Evolutionary conservation across 768 basidiomycete species (phyloP), one percentile per base, ranked within the genome.

Genomic region (Tremella yokohamensis): DNA sequence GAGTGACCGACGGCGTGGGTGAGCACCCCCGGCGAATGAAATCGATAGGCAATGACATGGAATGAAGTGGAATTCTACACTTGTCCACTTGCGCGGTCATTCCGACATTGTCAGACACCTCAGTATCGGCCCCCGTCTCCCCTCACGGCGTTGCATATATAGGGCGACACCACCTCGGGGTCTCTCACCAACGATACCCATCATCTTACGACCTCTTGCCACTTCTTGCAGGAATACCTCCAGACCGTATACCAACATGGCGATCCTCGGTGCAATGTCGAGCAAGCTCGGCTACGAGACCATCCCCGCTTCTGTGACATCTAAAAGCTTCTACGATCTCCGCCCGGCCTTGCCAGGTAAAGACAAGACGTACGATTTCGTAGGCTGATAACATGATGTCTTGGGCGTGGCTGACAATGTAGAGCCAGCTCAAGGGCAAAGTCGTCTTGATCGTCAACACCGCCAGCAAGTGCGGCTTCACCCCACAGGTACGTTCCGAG

Each of bases 381-480:
- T 66, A 53, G 61, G 65, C 65, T 13, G 49, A 4, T 16, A 50
- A 22, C 25, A 7, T 3, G 49, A 29, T n/a, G 20, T n/a, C 19
- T n/a, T 18, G 26, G 8, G 4, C 49, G 3, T 8, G 20, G 51
- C 22, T 34, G 16, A 25, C 37, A 9, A 12, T 7, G 29, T 52
- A 62, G 56, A 48, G 20, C 34, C 49, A 51, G 9, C 45, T 59
- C 20, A 70, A 73, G 38, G 78, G 78, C 57, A 79, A 79, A 58
- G 69, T 69, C 37, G 73, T 76, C 4, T 56, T 79, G 24, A 71
- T 78, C 56, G 69, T 77, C 49, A 79, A 79, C 62, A 73, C 72
- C 0, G 79, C 78, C 1, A 72, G 71, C 34, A 71, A 76, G 56
- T 79, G 78, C 49, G 76, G 75, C 9, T 78, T 73, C 67, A 78